Evolutionary conservation across 2,329 filamentous ascomycete species (phyloP), one percentile per base, ranked within the genome.

Genomic region (Fusarium sp.): DNA sequence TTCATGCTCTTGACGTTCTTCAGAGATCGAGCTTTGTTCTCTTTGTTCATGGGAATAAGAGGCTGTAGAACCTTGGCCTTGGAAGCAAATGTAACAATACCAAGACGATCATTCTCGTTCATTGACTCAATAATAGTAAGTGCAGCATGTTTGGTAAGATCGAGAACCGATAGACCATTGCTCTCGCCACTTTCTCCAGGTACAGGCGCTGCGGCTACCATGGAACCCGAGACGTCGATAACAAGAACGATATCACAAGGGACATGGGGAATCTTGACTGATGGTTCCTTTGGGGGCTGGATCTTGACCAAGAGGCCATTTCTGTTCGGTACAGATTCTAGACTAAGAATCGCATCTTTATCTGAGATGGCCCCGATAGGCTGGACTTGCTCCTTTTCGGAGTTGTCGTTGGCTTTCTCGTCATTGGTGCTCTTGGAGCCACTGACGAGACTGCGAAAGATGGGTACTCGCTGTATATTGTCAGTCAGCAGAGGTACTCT

Each of bases 191-290:
- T 74, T 9, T 83, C 80, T 17, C 82, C 83, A 0, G 87, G 85
- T 0, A 86, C 81, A 0, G 85, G 85, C 1, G 88, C 88, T 3
- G 78, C 71, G 0, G 64, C 56, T 2, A 64, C 54, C 89, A 91
- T 91, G 78, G 87, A 90, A 0, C 81, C 83, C 1, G 89, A 91
- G 17, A 90, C 82, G 73, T 91, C 89, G 58, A 91, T 89, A 18
- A 88, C 88, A 5, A 91, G 82, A 4, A 90, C 88, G 35, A 91
- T 86, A 66, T 90, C 88, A 74, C 86, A 89, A 4, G 87, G 85
- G 0, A 86, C 81, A 73, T 87, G 85, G 10, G 73, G 60, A 0
- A 80, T 66, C 1, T 69, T 26, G 5, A 72, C 20, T 0, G 42
- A 32, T 2, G 85, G 84, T 10, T 75, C 58, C 6, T 44, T 76